A percentile compares a stretch with the other conserved stretches of the same genome.
These are phyloP conservation scores for Calocera viscosa DNA, from an alignment of 768 basidiomycete genomes.

Conservation along the genomic window DNA sequence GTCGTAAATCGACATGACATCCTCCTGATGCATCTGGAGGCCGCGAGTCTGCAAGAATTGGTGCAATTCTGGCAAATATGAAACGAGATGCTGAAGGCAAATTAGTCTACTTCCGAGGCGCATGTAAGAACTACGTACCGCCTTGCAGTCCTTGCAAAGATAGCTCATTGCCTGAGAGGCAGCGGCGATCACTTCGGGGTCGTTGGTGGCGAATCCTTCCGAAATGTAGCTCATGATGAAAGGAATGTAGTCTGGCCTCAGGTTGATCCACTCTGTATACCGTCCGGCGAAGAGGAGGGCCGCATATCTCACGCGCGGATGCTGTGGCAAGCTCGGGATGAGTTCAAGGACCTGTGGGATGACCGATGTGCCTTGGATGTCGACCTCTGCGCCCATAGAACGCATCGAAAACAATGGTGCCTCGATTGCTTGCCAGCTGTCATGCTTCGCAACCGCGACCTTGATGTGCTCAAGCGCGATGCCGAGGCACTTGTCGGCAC, in stretches of 20 bases:
- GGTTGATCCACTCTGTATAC: conserved; percentile 93
- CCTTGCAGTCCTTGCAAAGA: conserved; percentile 91
- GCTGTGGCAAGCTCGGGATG: conserved; percentile 74
- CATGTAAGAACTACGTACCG: conserved; percentile 35
- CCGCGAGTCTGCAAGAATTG: conserved; percentile 74
- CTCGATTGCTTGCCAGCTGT: conserved; percentile 93
- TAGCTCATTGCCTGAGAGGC: conserved; percentile 94
- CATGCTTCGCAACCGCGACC: conserved; percentile 49
- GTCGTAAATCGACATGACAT: conserved; percentile 84
- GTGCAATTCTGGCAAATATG: conserved; percentile 84
- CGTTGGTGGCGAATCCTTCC: conserved; percentile 71
- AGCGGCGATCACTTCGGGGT: conserved; percentile 76
- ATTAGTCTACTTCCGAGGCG: conserved; percentile 5
- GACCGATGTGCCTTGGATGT: conserved; percentile 63
- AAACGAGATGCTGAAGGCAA: conserved; percentile 59
- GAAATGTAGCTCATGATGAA: conserved; percentile 85
- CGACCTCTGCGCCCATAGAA: conserved; percentile 93
- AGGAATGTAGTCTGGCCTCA: conserved; percentile 74
- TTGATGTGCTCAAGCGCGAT: conserved; percentile 73
- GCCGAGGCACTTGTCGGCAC: conserved; percentile 69
- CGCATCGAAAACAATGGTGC: conserved; percentile 95
- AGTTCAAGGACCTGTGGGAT: conserved; percentile 96
- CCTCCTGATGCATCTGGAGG: conserved; percentile 67
- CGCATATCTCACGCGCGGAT: conserved; percentile 88
- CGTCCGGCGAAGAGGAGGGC: conserved; percentile 88